Evolutionary conservation across 1,284 basidiomycete species (phyloP).

Genomic region (Pyrrhoderma lamaoense): DNA sequence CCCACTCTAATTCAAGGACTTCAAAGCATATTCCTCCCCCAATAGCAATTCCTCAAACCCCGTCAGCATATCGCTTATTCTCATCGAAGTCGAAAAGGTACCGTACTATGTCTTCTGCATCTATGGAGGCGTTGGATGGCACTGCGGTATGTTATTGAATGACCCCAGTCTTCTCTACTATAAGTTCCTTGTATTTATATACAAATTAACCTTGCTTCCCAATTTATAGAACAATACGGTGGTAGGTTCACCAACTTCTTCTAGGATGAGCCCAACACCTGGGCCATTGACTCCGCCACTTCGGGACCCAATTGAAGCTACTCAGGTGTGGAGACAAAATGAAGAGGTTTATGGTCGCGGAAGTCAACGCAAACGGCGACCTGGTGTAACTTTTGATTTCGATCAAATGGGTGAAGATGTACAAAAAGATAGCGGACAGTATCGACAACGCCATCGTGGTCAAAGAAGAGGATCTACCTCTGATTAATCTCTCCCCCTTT

Average conservation of each 20-base stretch:
- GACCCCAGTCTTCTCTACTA: neutral
- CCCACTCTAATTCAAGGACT: constrained; percentile 15
- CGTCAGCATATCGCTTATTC: constrained; percentile 45
- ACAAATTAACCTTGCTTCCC: constrained; percentile 17
- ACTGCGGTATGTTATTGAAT: constrained; percentile 50
- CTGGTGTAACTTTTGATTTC: constrained; percentile 63
- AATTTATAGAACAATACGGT: constrained; percentile 53
- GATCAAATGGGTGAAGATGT: constrained; percentile 38
- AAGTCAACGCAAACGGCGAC: constrained; percentile 44
- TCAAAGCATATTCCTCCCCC: constrained; percentile 27
- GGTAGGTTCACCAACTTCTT: constrained; percentile 66
- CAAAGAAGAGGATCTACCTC: neutral
- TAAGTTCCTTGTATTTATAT: neutral
- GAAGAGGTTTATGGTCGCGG: constrained; percentile 39
- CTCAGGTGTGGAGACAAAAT: constrained; percentile 56
- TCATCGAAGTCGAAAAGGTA: constrained; percentile 56
- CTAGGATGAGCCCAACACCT: constrained; percentile 47
- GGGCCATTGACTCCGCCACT: constrained; percentile 48
- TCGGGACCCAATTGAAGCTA: constrained; percentile 55
- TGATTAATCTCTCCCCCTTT: too few species aligned
- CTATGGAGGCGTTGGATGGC: constrained; percentile 67
- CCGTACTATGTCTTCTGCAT: constrained; percentile 63
- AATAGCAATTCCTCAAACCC: constrained; percentile 24
- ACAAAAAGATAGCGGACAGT: constrained; percentile 9
- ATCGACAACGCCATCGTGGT: constrained; percentile 2